Conservation (phyloP, 139 green algal genomes). For the Protoeuglena noctilucae region DNA sequence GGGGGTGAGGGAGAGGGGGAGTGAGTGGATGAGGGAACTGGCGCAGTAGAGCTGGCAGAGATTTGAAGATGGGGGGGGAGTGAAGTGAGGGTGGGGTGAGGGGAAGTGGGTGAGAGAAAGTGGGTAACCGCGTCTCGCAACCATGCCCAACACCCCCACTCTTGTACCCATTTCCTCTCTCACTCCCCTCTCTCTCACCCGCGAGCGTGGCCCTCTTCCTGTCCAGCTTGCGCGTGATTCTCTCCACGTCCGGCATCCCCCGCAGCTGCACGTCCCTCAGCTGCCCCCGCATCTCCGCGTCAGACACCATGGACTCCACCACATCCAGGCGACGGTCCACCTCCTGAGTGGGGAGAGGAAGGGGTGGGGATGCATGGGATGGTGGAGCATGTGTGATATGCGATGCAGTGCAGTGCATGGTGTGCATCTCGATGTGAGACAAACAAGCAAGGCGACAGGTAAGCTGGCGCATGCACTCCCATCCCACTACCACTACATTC, state of each 20-base stretch:
- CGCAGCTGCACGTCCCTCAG: constrained; percentile 51
- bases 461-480: no score
- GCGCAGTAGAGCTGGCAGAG: constrained; percentile 85
- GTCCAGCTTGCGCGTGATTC: constrained; percentile 71
- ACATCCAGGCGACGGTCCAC: constrained; percentile 61
- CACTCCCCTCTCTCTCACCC: no score
- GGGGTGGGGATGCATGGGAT: no score
- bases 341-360: no score
- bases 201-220: constrained; percentile 34
- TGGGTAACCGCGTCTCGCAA: no score
- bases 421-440: constrained; percentile 1
- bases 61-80: no score
- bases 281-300: constrained; percentile 44
- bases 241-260: constrained; percentile 80
- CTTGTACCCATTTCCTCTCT: no score
- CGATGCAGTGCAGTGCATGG: neutral
- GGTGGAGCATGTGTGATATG: neutral
- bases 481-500: no score
- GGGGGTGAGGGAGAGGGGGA: no score
- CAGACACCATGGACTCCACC: constrained; percentile 59
- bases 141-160: no score
- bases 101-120: constrained; percentile 56
- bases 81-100: no score
- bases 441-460: no score
- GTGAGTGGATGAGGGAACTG: constrained; percentile 47